Base-by-base conservation (phyloP, 208 protist species). In the Angomonas ambiguus region DNA sequence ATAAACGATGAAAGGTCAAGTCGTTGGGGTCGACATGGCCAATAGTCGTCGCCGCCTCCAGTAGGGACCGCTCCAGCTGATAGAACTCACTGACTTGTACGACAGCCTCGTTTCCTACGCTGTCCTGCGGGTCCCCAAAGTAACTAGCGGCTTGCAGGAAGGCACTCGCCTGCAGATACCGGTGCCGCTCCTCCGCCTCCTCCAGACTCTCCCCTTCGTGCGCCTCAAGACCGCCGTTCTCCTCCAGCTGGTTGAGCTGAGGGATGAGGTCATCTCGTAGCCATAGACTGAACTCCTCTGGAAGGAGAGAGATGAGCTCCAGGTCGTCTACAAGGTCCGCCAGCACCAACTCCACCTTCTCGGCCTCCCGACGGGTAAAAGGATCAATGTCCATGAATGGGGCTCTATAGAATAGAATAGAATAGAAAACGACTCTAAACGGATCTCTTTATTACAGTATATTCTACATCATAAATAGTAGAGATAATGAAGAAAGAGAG, bases 301-400 rank as follows among this genome's bases (percentile, higher is more conserved):
- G 91, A 20, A 96, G 69, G 25, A 72, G 63, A 2, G 85, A 65
- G 61, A 94, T 30, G 16, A 94, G 51, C 59, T 91, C 64, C 10
- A 96, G 65, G 55, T 96, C 87, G 3, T 60, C 65, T 3, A 85
- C 63, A 25, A 93, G 71, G 66, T 94, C 91, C n/a, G 45, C 48
- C 16, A 96, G 62, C 18, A 95, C 87, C 3, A 24, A 69, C 64
- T 92, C 85, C 16, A 92, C 80, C 76, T 88, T 88, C 34, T 80
- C 73, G 38, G 87, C 90, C 77, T 95, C 87, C 42, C 75, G 75
- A 34, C 87, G 77, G 53, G 90, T 95, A 55, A 92, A 67, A 25
- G 74, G 80, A 70, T 95, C 87, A 80, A 95, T 93, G 25, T 95
- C 85, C 86, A 94, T 92, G 20, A 59, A 66, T 22, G 3, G 8